phyloP scores from a whole-genome alignment of 768 basidiomycete genomes.

The Agrocybe pediades region DNA sequence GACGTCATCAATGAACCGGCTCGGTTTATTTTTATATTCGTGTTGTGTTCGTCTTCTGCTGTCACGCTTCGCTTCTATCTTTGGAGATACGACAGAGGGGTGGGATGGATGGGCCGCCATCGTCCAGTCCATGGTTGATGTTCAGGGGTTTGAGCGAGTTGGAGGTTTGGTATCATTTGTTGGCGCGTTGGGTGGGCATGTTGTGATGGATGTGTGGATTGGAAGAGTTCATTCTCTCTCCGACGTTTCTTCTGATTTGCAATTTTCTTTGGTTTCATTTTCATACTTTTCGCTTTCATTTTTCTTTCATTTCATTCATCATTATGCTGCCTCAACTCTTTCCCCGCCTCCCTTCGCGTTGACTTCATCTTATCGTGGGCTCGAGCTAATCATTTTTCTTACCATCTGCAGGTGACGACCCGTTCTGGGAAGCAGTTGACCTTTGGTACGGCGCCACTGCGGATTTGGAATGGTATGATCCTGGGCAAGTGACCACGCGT shows the following conservation, averaged over 20 bases:
- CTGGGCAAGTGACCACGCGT: slow-evolving; percentile 62
- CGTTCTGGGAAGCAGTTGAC: slow-evolving; percentile 72
- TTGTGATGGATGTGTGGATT: neutral
- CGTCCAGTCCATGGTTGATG: no score
- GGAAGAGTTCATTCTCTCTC: neutral
- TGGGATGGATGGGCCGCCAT: no score
- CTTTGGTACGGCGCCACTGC: slow-evolving; percentile 73
- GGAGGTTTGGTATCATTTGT: no score
- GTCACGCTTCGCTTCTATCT: no score
- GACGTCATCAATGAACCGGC: no score
- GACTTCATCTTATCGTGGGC: neutral
- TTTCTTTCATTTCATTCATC: neutral
- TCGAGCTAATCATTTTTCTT: neutral
- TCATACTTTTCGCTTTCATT: neutral
- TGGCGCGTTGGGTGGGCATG: no score
- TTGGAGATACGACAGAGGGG: no score
- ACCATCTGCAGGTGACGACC: slow-evolving; percentile 51
- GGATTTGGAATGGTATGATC: slow-evolving; percentile 81
- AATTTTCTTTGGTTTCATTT: neutral
- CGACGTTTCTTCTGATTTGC: neutral
- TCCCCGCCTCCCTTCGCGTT: neutral
- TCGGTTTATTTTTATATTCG: no score
- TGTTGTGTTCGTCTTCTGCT: no score
- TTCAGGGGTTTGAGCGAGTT: no score
- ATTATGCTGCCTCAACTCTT: slow-evolving; percentile 5